Conservation (phyloP, 2,329 filamentous ascomycete species). For the Penicillium sumatraense region DNA sequence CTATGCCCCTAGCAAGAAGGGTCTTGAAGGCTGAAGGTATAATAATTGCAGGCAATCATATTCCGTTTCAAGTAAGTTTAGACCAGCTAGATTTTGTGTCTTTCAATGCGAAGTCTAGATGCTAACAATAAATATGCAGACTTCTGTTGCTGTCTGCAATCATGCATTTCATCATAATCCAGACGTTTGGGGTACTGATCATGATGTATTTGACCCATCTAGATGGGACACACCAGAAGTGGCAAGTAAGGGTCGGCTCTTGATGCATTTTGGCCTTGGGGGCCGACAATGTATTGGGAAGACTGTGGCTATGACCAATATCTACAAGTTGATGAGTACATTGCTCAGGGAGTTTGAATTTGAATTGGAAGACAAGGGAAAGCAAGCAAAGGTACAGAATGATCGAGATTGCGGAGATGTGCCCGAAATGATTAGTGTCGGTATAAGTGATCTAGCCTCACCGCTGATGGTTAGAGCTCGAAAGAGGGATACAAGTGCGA, state of each 20-base stretch:
- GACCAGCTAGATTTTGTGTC: too few relatives aligned
- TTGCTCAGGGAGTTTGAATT: conserved; percentile 36
- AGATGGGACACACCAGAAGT: conserved; percentile 31
- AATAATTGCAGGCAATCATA: conserved; percentile 28
- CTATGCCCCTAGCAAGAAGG: conserved; percentile 37
- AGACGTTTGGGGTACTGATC: conserved; percentile 35
- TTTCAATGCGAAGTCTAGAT: too few relatives aligned
- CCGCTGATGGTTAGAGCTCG: conserved; percentile 12
- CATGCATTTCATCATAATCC: conserved; percentile 42
- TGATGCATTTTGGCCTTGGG: conserved; percentile 44
- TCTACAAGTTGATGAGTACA: conserved; percentile 39
- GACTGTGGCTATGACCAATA: conserved; percentile 39
- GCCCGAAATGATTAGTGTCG: conserved; percentile 13
- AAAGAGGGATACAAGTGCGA: neutral
- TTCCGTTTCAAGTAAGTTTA: conserved; percentile 32
- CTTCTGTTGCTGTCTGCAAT: conserved; percentile 38
- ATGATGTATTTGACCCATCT: conserved; percentile 34
- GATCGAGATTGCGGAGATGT: neutral
- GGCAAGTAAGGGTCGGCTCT: conserved; percentile 20
- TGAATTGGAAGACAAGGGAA: conserved; percentile 30
- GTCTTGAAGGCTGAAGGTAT: conserved; percentile 31
- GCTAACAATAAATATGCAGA: too few relatives aligned
- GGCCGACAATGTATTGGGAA: conserved; percentile 42
- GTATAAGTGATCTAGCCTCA: conserved; percentile 16
- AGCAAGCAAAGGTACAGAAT: neutral